Evolutionary conservation across 768 basidiomycete species (phyloP).

Genomic region (Kwoniella pini): DNA sequence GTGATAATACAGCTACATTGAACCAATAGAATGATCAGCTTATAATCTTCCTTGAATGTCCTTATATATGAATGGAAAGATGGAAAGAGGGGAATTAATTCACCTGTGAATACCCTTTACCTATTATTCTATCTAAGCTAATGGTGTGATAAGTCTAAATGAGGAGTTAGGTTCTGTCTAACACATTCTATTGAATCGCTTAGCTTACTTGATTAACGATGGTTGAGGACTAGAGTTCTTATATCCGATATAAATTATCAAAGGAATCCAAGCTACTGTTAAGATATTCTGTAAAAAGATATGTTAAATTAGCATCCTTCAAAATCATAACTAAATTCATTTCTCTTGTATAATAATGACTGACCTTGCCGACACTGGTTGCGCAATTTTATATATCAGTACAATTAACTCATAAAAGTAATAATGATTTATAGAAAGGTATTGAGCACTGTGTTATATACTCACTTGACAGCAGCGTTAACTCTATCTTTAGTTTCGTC

Average conservation of each 20-base stretch:
- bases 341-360: conserved; percentile 1
- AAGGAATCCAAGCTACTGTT: conserved; percentile 94
- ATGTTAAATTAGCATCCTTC: too few relatives aligned
- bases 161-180: neutral
- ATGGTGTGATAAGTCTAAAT: conserved; percentile 83
- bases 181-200: neutral
- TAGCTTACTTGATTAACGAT: conserved; percentile 88
- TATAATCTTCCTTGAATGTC: too few relatives aligned
- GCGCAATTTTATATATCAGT: conserved; percentile 1
- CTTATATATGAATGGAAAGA: too few relatives aligned
- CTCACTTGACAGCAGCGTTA: conserved; percentile 51
- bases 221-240: conserved; percentile 90
- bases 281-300: conserved; percentile 80
- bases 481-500: conserved; percentile 55
- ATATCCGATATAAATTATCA: conserved; percentile 95
- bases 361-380: conserved; percentile 51
- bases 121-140: conserved; percentile 64
- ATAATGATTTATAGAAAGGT: neutral
- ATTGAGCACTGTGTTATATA: conserved; percentile 1
- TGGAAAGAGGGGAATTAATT: neutral
- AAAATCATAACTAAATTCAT: neutral
- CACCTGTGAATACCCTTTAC: neutral
- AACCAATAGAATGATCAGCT: too few relatives aligned
- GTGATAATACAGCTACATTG: conserved; percentile 22
- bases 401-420: neutral